Percentiles rank a stretch among this genome's conserved stretches.
Evolutionary conservation across 768 basidiomycete genomes (phyloP).

Genomic region (Imleria badia): DNA sequence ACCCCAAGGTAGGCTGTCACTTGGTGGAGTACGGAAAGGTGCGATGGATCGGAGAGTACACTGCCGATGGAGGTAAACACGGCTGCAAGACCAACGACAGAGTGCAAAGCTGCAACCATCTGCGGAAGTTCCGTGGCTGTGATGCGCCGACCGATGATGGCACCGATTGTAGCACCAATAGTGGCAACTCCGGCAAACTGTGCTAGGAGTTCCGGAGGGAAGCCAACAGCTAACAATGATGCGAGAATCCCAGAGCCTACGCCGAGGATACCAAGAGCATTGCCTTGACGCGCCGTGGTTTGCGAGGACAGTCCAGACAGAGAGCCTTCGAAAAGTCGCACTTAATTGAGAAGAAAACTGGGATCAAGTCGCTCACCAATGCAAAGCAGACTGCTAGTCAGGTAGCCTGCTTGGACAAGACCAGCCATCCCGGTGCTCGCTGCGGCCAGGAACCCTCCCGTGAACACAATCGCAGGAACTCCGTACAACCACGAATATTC

Average conservation of each 20-base stretch:
- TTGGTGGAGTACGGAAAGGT: constrained; percentile 71
- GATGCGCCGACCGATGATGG: constrained; percentile 77
- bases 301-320: constrained; percentile 80
- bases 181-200: constrained; percentile 79
- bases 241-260: constrained; percentile 80
- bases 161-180: constrained; percentile 68
- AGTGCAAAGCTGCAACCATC: constrained; percentile 78
- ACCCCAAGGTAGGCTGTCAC: constrained; percentile 86
- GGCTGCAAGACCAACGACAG: constrained; percentile 87
- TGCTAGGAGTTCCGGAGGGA: constrained; percentile 66
- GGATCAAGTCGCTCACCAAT: constrained; percentile 51
- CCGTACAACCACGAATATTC: constrained; percentile 85
- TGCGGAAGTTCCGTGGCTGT: constrained; percentile 89
- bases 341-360: background rate
- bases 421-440: constrained; percentile 84
- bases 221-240: constrained; percentile 81
- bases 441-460: constrained; percentile 78
- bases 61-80: constrained; percentile 84
- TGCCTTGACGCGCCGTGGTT: constrained; percentile 82
- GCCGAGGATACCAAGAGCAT: constrained; percentile 83
- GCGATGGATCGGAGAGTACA: constrained; percentile 68
- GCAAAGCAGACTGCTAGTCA: constrained; percentile 83
- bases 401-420: constrained; percentile 84
- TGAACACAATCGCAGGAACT: constrained; percentile 77
- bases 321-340: constrained; percentile 48